Base-by-base conservation (phyloP, 495 filamentous ascomycete species). In the Staphylotrichum longicolle region DNA sequence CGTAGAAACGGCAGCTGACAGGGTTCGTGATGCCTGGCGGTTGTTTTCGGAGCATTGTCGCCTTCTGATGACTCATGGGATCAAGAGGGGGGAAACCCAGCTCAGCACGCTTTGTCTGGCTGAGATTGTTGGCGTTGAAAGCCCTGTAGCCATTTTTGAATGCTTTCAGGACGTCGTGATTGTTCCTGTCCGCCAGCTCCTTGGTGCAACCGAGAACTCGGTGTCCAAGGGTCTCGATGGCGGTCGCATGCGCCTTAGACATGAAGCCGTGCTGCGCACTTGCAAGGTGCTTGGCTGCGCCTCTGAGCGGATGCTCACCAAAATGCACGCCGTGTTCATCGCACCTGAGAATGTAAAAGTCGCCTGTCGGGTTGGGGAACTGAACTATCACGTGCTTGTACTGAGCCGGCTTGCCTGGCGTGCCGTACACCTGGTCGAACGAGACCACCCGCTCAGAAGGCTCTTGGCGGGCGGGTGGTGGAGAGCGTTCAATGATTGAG, bases 271-370 rank as follows among this genome's bases (percentile, higher is more conserved):
- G 78, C 34, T 68, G 57, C 5, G 50, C 54, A 9, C 74, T 68
- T 27, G 72, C 70, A 1, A 81, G 60, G 51, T 81, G 78, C 46
- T 75, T 77, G 0, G 74, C 75, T 2, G 78, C 77, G n/a, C 76
- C 78, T 2, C 55, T 53, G 6, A 79, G 54, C 0, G 77, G 69
- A 50, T 75, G 70, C n/a, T 30, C 58, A n/a, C 67, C 73, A 55
- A 81, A 81, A 15, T 76, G 76, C 12, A 77, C 69, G 0, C 60
- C 55, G 12, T 81, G 78, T 51, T 77, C 66, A 12, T 77, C 75
- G 59, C 78, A 81, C 59, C 70, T 73, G 11, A 80, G 44, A 20
- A 81, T 79, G 46, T 77, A 80, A 60, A 67, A 80, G 0, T 62
- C 34, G 4, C 54, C 47, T 7, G 54, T 39, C 33, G 63, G 69